These are phyloP conservation scores for Talaromyces atroroseus DNA, from an alignment of 2,329 filamentous ascomycete genomes.

Conservation along the genomic window DNA sequence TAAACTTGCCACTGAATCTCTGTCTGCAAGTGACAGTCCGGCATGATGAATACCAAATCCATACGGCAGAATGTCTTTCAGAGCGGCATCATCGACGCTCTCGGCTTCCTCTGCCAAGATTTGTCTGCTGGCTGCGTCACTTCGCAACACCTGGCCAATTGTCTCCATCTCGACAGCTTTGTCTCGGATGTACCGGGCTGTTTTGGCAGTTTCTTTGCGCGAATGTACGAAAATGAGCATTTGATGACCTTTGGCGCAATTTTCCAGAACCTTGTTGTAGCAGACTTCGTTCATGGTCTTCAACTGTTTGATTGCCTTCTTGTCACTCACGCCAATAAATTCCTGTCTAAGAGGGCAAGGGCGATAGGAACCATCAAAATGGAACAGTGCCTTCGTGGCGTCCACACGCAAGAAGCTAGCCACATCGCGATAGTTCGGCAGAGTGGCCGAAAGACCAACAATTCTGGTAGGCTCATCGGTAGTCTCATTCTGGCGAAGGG, in stretches of 20 bases:
- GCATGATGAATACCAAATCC: conserved; percentile 98
- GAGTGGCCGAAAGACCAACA: conserved; percentile 85
- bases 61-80: conserved; percentile 92
- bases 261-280: conserved; percentile 95
- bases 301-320: conserved; percentile 96
- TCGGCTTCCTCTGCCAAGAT: conserved; percentile 81
- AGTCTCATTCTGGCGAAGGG: conserved; percentile 87
- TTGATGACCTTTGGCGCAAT: conserved; percentile 51
- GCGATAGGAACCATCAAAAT: conserved; percentile 90
- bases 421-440: conserved; percentile 95
- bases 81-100: conserved; percentile 73
- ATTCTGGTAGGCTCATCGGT: conserved; percentile 89
- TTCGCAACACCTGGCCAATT: conserved; percentile 89
- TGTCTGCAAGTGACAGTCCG: conserved; percentile 92
- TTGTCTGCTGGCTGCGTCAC: conserved; percentile 85
- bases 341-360: conserved; percentile 94
- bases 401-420: conserved; percentile 93
- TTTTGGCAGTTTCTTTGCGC: conserved; percentile 96
- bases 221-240: conserved; percentile 99
- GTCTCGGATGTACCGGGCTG: conserved; percentile 90
- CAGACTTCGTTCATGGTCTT: conserved; percentile 99
- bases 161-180: conserved; percentile 96
- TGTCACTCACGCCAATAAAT: conserved; percentile 94
- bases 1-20: conserved; percentile 89
- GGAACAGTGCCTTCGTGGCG: conserved; percentile 77